These are phyloP conservation scores for Ciborinia camelliae DNA, from an alignment of 2,329 filamentous ascomycete genomes.

Conservation along the genomic window DNA sequence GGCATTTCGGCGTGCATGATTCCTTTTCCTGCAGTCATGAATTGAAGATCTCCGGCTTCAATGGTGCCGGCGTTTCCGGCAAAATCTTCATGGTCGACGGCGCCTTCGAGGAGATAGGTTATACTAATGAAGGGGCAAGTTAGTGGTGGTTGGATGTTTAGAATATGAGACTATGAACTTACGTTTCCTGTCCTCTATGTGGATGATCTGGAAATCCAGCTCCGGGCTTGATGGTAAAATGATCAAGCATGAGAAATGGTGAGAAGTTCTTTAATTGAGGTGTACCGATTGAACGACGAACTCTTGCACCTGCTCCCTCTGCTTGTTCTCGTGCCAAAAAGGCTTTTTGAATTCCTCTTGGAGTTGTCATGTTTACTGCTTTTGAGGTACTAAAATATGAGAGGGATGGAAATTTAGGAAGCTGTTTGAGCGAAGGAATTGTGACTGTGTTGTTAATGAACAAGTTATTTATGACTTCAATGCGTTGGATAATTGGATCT, in stretches of 20 bases:
- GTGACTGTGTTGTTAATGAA: conserved; percentile 23
- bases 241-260: conserved; percentile 94
- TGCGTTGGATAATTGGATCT: conserved; percentile 26
- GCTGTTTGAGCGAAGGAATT: conserved; percentile 20
- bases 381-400: conserved; percentile 26
- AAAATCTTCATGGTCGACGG: conserved; percentile 89
- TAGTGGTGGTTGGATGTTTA: background rate
- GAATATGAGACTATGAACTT: background rate
- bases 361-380: conserved; percentile 55
- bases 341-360: conserved; percentile 75
- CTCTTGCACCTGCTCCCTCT: conserved; percentile 83
- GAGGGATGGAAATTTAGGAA: conserved; percentile 26
- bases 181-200: conserved; percentile 50
- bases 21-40: conserved; percentile 92
- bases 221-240: conserved; percentile 76
- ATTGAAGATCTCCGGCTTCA: conserved; percentile 83
- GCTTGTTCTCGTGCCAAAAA: conserved; percentile 82
- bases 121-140: conserved; percentile 45
- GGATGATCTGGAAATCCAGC: conserved; percentile 89
- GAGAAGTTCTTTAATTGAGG: conserved; percentile 79
- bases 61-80: conserved; percentile 82
- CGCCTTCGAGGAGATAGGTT: conserved; percentile 83
- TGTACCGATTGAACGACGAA: conserved; percentile 84
- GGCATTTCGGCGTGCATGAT: conserved; percentile 98
- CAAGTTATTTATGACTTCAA: conserved; percentile 24